These are phyloP conservation scores for Intubia oerlemansii DNA, from an alignment of 2,329 filamentous ascomycete species.

Conservation along the genomic window DNA sequence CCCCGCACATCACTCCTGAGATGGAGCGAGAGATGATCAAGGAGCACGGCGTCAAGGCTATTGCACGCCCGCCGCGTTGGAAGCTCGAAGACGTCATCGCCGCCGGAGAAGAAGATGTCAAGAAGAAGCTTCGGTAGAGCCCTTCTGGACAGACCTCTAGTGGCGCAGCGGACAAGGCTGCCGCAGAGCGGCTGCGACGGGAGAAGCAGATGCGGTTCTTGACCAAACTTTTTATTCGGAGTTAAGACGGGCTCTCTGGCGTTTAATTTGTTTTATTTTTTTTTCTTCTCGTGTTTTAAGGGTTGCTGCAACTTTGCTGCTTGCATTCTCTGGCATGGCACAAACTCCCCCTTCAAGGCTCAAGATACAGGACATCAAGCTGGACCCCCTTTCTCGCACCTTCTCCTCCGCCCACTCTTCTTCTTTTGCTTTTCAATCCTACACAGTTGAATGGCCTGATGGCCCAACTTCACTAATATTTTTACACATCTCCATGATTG, in stretches of 20 bases:
- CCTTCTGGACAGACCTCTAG: too few relatives aligned
- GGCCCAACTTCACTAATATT: slow-evolving; percentile 1
- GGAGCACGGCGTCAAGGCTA: slow-evolving; percentile 43
- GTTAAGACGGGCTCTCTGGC: slow-evolving; percentile 3
- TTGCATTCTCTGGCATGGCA: neutral
- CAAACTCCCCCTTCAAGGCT: too few relatives aligned
- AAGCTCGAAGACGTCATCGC: slow-evolving; percentile 62
- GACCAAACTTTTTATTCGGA: slow-evolving; percentile 4
- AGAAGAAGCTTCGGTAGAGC: slow-evolving; percentile 12
- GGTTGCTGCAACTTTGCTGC: neutral
- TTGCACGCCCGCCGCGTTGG: slow-evolving; percentile 64
- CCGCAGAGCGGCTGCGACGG: slow-evolving; percentile 1
- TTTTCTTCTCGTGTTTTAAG: neutral
- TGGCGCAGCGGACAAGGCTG: too few relatives aligned
- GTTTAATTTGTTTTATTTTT: slow-evolving; percentile 3
- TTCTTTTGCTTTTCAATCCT: neutral
- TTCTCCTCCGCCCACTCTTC: too few relatives aligned
- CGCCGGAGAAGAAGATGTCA: slow-evolving; percentile 16
- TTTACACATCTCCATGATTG: too few relatives aligned
- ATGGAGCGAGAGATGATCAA: slow-evolving; percentile 48
- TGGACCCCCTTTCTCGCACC: neutral
- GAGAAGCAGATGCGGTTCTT: slow-evolving; percentile 4
- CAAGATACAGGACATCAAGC: too few relatives aligned
- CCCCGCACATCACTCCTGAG: slow-evolving; percentile 48
- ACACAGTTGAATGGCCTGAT: slow-evolving; percentile 3